Evolutionary conservation across 164 flowering plant genomes (phyloP), one percentile per base, ranked within the genome.

Genomic region (Taxillus chinensis): DNA sequence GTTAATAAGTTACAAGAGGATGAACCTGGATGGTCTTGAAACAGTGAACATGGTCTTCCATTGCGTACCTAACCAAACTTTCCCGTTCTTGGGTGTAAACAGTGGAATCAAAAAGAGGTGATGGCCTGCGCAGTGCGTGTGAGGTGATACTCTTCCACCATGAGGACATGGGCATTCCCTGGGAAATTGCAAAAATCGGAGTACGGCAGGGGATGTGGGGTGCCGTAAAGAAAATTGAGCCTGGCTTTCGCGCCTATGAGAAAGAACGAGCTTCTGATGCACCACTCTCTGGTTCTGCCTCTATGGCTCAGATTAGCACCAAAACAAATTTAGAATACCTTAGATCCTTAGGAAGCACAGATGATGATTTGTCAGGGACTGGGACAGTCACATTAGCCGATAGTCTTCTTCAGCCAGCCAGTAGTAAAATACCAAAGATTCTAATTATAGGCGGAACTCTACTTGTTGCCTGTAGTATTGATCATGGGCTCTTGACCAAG

Each of bases 161-260:
- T 17, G 95, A 87, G 62, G 89, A 87, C 40, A 86, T 87, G 91
- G 95, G 95, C 12, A 87, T 87, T 27, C 89, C 95, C 7, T 73
- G 84, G 86, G 91, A 85, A 69, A 79, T 87, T 51, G 89, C 89
- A 3, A 87, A 83, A 74, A 79, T 85, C 62, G 91, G 86, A 41
- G 77, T 87, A 8, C 65, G 82, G 45, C 86, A 83, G 51, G 95
- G 87, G 7, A 87, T 87, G 91, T 85, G 95, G 89, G 87, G 89
- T 64, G 74, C 85, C 10, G 89, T 85, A n/a, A 80, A 71, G 72
- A 87, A 85, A 56, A 71, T 85, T 39, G 91, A 87, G 4, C 83
- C 79, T 39, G 95, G 81, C 10, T 65, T 87, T 11, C 87, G 88
- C 52, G 75, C 73, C 4, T 87, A 87, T 56, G 81, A 77, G 61